phyloP scores from a whole-genome alignment of 1,284 basidiomycete genomes.

The Flammula alnicola region DNA sequence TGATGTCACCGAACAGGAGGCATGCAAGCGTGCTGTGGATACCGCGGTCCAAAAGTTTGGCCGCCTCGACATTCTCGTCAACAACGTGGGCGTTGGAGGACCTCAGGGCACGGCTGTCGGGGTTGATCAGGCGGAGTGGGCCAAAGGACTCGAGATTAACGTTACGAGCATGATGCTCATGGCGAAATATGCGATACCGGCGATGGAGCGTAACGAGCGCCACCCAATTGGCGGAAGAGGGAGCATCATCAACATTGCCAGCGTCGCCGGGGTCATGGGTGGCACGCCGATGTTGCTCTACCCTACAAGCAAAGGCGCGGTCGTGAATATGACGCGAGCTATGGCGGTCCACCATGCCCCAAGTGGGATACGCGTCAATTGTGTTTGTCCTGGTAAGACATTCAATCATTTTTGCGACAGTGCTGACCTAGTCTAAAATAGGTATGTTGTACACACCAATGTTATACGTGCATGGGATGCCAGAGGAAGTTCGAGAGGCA shows the following conservation, averaged over 20 bases:
- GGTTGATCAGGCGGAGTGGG: conserved; percentile 38
- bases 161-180: conserved; percentile 43
- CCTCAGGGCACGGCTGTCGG: conserved; percentile 38
- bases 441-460: conserved; percentile 43
- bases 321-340: conserved; percentile 45
- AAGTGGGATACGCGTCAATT: conserved; percentile 43
- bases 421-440: conserved; percentile 5
- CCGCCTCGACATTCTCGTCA: conserved; percentile 42
- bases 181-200: conserved; percentile 41
- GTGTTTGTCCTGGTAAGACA: conserved; percentile 42
- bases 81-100: conserved; percentile 45
- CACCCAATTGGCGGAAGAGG: conserved; percentile 35
- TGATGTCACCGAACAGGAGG: conserved; percentile 37
- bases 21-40: conserved; percentile 38
- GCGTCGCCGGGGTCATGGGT: conserved; percentile 39
- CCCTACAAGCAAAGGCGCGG: conserved; percentile 44
- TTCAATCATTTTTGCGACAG: neutral
- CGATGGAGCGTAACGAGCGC: conserved; percentile 38
- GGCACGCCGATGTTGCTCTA: conserved; percentile 42
- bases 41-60: conserved; percentile 35
- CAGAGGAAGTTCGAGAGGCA: conserved; percentile 37
- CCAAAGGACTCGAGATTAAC: conserved; percentile 37
- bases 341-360: conserved; percentile 45
- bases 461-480: conserved; percentile 38
- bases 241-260: conserved; percentile 40